Conservation (phyloP, 306 rosid species). For the Prunus campanulata region DNA sequence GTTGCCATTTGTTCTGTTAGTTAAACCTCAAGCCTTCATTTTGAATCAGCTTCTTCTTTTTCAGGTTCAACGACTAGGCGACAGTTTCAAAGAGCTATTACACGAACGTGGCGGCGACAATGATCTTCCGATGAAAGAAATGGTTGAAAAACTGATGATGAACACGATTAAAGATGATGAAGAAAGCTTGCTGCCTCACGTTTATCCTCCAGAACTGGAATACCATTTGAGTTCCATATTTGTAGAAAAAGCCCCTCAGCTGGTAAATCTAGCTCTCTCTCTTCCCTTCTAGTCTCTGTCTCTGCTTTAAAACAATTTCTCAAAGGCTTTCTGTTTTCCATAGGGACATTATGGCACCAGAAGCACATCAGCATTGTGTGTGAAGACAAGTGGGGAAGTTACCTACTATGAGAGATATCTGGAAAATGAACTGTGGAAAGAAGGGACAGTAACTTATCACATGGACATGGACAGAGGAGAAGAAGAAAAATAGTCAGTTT, state of each 20-base stretch:
- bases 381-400: slow-evolving; percentile 55
- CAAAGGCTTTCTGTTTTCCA: slow-evolving; percentile 4
- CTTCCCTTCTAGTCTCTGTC: background rate
- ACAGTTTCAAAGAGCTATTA: slow-evolving; percentile 49
- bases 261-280: slow-evolving; percentile 33
- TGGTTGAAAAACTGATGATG: slow-evolving; percentile 66
- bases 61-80: slow-evolving; percentile 64
- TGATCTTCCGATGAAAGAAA: slow-evolving; percentile 51
- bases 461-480: slow-evolving; percentile 7
- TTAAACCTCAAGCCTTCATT: background rate
- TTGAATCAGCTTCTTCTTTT: slow-evolving; percentile 6
- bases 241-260: slow-evolving; percentile 36
- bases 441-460: slow-evolving; percentile 37
- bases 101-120: slow-evolving; percentile 32
- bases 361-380: slow-evolving; percentile 66
- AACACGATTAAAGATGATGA: slow-evolving; percentile 54
- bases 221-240: slow-evolving; percentile 57
- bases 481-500: background rate
- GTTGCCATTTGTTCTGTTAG: background rate
- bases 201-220: slow-evolving; percentile 50
- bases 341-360: slow-evolving; percentile 84
- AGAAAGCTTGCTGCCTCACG: slow-evolving; percentile 50
- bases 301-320: background rate
- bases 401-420: slow-evolving; percentile 56
- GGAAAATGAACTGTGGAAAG: slow-evolving; percentile 56